phyloP scores from a whole-genome alignment of 306 rosid genomes.

The peach (Prunus persica) region Prunus_persica_NCBIv2 NC_034009.1:23003501-23004000 shows the following conservation, averaged over 20 bases:
- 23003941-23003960: not conserved
- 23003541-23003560: not conserved
- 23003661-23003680: conserved; percentile 46
- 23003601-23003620: not conserved
- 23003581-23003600: not conserved
- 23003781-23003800: not conserved
- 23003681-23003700: conserved; percentile 67
- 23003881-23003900: conserved; percentile 41
- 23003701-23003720: conserved; percentile 70
- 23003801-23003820: conserved; percentile 12
- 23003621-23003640: not conserved
- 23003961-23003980: not conserved
- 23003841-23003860: conserved; percentile 66
- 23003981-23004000: not conserved
- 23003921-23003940: not conserved
- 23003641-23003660: conserved; percentile 26
- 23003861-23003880: conserved; percentile 82
- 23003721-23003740: conserved; percentile 78
- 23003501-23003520: not conserved
- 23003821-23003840: conserved; percentile 70
- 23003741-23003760: not conserved
- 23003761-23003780: not conserved
- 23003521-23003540: not conserved
- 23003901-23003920: not conserved
- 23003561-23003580: not conserved